Evolutionary conservation across 1,284 basidiomycete genomes (phyloP), one percentile per base, ranked within the genome.

Genomic region (Volvariella volvacea): DNA sequence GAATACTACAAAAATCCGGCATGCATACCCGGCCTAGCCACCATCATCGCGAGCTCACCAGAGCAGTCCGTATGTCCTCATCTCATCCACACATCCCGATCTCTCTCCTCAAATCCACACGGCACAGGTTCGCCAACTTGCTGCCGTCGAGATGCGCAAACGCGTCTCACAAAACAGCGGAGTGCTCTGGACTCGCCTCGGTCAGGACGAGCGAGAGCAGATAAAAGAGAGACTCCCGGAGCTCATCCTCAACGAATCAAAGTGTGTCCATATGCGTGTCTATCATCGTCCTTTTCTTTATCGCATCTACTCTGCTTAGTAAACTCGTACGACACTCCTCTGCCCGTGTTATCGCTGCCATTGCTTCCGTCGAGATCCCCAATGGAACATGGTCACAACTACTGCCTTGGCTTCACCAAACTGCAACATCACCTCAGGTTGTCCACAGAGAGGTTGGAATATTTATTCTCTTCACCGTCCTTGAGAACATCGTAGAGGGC

Each of bases 71-170:
- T 87, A 56, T 56, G 80, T 71, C 33, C 42, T 40, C 16, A 41
- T 22, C 20, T 39, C n/a, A 12, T 22, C 33, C 16, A 22, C 39
- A 20, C 28, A 33, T 43, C 43, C 4, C 38, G 39, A 48, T 36
- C 32, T 49, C 38, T 42, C 46, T 32, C 17, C 40, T 17, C 37
- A 28, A 6, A 12, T 12, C 6, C 25, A 28, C 12, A 6, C 12
- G 25, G 25, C 45, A 33, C 49, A 96, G 92, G 84, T 97, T 49
- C 90, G 95, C 45, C 96, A 99, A 81, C 80, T 99, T 17, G 91
- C 94, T 41, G 92, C 94, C n/a, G 94, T 99, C 47, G 96, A 99
- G 70, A 75, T 98, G 59, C 78, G 96, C 54, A 99, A 99, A 74
- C 87, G 95, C 50, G 78, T 99, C 47, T 66, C 75, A 20, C 78